Conservation (phyloP, 176 grass and related monocot genomes). For the Zoysia japonica region DNA sequence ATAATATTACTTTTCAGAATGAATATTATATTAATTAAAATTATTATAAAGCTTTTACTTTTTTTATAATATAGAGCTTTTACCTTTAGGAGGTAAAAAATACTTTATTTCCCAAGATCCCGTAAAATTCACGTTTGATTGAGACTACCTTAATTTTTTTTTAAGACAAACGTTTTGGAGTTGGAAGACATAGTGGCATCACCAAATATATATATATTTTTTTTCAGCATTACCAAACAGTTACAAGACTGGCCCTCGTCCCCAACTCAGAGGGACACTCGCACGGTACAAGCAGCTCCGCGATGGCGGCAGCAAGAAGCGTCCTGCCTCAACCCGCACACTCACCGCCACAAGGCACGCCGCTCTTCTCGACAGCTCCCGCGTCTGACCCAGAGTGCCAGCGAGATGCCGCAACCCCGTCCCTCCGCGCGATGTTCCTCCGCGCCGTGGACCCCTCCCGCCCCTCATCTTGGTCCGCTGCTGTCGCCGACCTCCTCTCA, state of each 20-base stretch:
- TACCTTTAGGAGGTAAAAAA: no score
- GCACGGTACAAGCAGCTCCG: neutral
- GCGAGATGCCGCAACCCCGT: neutral
- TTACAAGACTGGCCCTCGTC: neutral
- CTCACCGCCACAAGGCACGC: neutral
- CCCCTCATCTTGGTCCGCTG: slow-evolving; percentile 64
- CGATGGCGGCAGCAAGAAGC: slow-evolving; percentile 20
- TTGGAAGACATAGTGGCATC: no score
- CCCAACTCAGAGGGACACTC: neutral
- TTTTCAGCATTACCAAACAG: no score
- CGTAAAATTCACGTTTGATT: no score
- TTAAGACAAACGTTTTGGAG: no score
- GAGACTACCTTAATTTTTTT: no score
- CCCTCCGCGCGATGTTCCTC: slow-evolving; percentile 57
- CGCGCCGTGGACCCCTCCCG: slow-evolving; percentile 56
- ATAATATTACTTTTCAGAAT: no score
- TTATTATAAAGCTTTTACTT: no score
- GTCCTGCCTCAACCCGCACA: neutral
- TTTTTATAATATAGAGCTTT: no score
- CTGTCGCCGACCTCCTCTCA: slow-evolving; percentile 66
- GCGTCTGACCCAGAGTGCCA: neutral
- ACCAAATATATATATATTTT: no score
- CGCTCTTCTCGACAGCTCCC: neutral
- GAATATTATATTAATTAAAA: no score
- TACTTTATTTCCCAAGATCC: no score